phyloP scores from a whole-genome alignment of 2,329 filamentous ascomycete species.

The Metarhizium rileyi region DNA sequence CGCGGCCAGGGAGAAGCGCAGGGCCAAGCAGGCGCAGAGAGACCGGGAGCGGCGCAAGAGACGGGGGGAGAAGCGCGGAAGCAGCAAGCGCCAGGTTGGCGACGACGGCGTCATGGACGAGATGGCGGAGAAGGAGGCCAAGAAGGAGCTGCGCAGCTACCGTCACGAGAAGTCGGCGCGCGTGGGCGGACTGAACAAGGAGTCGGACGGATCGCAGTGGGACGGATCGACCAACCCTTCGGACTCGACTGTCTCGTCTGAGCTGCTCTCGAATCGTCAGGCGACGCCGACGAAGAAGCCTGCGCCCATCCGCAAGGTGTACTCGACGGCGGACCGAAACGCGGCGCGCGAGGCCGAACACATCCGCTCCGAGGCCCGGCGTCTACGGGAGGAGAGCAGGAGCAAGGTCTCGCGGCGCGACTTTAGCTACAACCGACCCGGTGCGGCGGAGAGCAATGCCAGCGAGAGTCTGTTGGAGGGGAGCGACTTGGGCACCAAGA shows the following conservation, averaged over 20 bases:
- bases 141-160: conserved; percentile 69
- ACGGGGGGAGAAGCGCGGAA: conserved; percentile 30
- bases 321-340: conserved; percentile 48
- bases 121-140: conserved; percentile 51
- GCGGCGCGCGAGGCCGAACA: conserved; percentile 42
- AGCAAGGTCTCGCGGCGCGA: conserved; percentile 36
- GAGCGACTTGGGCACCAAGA: conserved; percentile 47
- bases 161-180: conserved; percentile 77
- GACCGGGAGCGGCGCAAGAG: conserved; percentile 26
- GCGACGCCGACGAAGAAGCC: conserved; percentile 41
- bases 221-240: conserved; percentile 63
- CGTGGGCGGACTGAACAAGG: conserved; percentile 81
- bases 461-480: conserved; percentile 22
- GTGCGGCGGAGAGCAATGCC: conserved; percentile 21
- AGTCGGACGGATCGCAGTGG: conserved; percentile 69
- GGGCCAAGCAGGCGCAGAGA: conserved; percentile 41
- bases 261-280: conserved; percentile 50
- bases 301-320: conserved; percentile 46
- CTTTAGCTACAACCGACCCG: conserved; percentile 43
- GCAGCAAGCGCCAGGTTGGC: conserved; percentile 32
- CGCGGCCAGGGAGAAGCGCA: conserved; percentile 43
- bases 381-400: conserved; percentile 44
- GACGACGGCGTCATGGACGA: conserved; percentile 56
- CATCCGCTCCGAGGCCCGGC: conserved; percentile 45
- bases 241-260: conserved; percentile 48